Evolutionary conservation across 495 filamentous ascomycete genomes (phyloP), one percentile per base, ranked within the genome.

Genomic region (Bacidia gigantensis): DNA sequence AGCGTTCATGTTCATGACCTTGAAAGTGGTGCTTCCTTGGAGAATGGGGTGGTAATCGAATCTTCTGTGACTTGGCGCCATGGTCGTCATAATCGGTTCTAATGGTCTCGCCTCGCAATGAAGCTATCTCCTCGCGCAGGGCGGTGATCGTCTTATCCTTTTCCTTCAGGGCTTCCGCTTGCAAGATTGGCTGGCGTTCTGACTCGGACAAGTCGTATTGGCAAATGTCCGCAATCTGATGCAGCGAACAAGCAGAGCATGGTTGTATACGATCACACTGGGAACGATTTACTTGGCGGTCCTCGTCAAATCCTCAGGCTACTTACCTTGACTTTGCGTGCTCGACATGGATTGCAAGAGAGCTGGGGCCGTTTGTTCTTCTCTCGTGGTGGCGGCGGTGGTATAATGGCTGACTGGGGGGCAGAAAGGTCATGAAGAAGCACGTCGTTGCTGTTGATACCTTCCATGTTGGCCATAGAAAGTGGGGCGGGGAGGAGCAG

Each of bases 251-350:
- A 12, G 70, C 68, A 17, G 64, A 65, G 60, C 70, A 73, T 45
- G 70, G 70, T 52, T 71, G 69, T 40, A 65, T 72, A 20, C 70
- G 69, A 63, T 72, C 70, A 56, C 70, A 73, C 70, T 72, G 56
- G 26, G 20, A 35, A 14, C 11, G 11, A 10, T 22, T 3, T 2
- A 48, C 46, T 9, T 9, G 21, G 12, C 11, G 25, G 3, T 21
- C 11, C 21, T 3, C 21, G 21, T n/a, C 12, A 9, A 48, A 3
- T 10, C n/a, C 23, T 3, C 11, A 14, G 14, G 3, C 9, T 26
- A 14, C 14, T 14, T 32, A 56, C 57, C 49, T 56, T 59, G 53
- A 59, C 57, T 41, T 59, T 59, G 26, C 57, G 57, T 39, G 53
- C 54, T 46, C 57, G 41, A 50, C 57, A 59, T 22, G 57, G 57